Percentiles rank a stretch among this genome's conserved stretches.
These are phyloP conservation scores for Pueraria montana DNA, from an alignment of 306 rosid genomes.

Conservation along the genomic window DNA sequence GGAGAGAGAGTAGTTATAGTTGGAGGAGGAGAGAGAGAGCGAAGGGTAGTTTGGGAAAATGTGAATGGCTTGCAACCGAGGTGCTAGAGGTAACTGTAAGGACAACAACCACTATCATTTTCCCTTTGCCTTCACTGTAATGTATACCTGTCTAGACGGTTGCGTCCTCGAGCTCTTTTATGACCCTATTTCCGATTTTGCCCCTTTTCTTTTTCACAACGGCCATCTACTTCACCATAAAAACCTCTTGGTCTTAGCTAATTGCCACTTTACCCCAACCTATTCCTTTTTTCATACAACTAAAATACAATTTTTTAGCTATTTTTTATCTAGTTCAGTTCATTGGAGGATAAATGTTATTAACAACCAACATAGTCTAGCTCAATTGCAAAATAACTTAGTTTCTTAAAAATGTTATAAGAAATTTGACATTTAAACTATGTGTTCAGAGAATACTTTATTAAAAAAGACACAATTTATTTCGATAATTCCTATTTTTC, in stretches of 20 bases:
- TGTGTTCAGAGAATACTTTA: too few relatives aligned
- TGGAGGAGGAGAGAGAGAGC: conserved; percentile 41
- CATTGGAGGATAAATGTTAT: too few relatives aligned
- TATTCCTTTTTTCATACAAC: not conserved
- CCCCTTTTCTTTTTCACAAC: conserved; percentile 47
- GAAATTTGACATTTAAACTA: too few relatives aligned
- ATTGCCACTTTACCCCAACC: not conserved
- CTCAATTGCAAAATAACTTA: too few relatives aligned
- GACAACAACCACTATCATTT: conserved; percentile 49
- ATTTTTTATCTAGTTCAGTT: not conserved
- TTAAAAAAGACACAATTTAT: too few relatives aligned
- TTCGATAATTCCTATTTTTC: too few relatives aligned
- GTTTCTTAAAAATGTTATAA: too few relatives aligned
- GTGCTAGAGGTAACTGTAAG: conserved; percentile 39
- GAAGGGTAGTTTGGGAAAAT: conserved; percentile 48
- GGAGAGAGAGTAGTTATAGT: conserved; percentile 49
- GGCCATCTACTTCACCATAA: conserved; percentile 2
- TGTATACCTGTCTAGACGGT: conserved; percentile 49
- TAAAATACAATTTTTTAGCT: not conserved
- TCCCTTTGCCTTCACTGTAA: conserved; percentile 46
- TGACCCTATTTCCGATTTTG: conserved; percentile 23
- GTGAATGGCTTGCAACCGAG: not conserved
- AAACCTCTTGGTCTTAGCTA: not conserved
- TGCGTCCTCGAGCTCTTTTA: conserved; percentile 46
- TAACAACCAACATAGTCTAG: too few relatives aligned